A percentile compares a stretch with the other conserved stretches of the same genome.
Evolutionary conservation across 106 monocot genomes (phyloP).

Genomic region (Agapanthus africanus): DNA sequence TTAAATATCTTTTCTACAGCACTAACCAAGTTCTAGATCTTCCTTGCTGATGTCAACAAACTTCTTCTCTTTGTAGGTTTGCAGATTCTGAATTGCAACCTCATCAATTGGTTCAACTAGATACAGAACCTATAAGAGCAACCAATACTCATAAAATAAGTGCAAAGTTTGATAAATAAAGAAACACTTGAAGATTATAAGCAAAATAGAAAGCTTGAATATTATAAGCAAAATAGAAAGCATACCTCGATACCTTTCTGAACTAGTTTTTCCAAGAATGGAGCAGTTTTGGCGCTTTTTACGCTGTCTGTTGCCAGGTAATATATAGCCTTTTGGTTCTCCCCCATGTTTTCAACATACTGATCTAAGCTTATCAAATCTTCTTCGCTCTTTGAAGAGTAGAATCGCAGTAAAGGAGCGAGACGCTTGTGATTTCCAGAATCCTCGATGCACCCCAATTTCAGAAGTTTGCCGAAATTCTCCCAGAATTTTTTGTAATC

Average conservation of each 20-base stretch:
- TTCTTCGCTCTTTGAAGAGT: conserved; percentile 82
- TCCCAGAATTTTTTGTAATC: conserved; percentile 99
- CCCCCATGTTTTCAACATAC: conserved; percentile 87
- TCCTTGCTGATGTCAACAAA: conserved; percentile 99
- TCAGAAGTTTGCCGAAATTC: conserved; percentile 94
- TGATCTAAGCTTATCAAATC: conserved; percentile 87
- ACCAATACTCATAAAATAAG: too few relatives aligned
- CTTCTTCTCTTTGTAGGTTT: conserved; percentile 95
- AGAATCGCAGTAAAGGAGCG: conserved; percentile 65
- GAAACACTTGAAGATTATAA: too few relatives aligned
- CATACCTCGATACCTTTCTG: conserved; percentile 89
- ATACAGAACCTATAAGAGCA: conserved; percentile 67
- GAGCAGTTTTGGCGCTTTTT: conserved; percentile 93
- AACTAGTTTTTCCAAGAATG: conserved; percentile 84
- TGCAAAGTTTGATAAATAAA: too few relatives aligned
- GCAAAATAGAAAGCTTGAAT: too few relatives aligned
- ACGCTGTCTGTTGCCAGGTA: conserved; percentile 91
- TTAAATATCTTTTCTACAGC: not conserved
- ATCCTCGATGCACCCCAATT: conserved; percentile 94
- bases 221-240: too few relatives aligned
- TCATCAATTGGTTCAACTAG: conserved; percentile 97
- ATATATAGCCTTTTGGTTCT: conserved; percentile 91
- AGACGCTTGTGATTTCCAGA: conserved; percentile 92
- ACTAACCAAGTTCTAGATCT: conserved; percentile 86
- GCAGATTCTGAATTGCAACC: conserved; percentile 92